Conservation (phyloP, 2,329 filamentous ascomycete genomes). For the Claviceps monticola region DNA sequence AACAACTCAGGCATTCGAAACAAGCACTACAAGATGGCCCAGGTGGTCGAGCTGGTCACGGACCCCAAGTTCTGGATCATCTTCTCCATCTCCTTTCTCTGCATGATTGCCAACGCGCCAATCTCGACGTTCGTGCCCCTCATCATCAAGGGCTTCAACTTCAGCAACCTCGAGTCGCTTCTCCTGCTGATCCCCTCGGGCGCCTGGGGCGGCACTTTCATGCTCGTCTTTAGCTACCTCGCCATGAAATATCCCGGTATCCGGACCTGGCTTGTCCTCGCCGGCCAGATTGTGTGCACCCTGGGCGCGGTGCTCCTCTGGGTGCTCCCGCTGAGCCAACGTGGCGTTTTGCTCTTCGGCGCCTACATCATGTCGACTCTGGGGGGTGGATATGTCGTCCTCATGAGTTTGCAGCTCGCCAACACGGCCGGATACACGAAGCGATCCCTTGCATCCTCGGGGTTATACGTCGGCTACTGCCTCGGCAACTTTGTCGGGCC, state of each 20-base stretch:
- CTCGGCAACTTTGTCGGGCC: constrained; percentile 30
- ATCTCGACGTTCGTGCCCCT: constrained; percentile 18
- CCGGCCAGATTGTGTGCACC: neutral
- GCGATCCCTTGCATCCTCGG: constrained; percentile 1
- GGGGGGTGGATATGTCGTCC: neutral
- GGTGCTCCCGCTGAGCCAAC: neutral
- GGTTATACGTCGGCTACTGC: constrained; percentile 20
- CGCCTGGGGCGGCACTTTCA: neutral
- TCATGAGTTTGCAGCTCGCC: constrained; percentile 9
- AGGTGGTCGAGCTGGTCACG: constrained; percentile 23
- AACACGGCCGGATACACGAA: constrained; percentile 11
- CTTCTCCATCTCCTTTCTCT: constrained; percentile 34
- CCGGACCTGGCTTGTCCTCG: neutral
- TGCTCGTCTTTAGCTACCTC: neutral
- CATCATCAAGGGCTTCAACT: constrained; percentile 19
- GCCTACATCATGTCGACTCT: neutral
- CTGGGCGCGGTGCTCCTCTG: neutral
- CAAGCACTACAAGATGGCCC: constrained; percentile 25
- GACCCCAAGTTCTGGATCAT: constrained; percentile 39
- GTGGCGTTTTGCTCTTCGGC: neutral
- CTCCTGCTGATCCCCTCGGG: constrained; percentile 38
- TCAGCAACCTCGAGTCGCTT: constrained; percentile 24
- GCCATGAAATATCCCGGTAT: neutral
- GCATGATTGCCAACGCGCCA: constrained; percentile 29
- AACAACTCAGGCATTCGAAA: constrained; percentile 17